phyloP scores from a whole-genome alignment of 2,329 filamentous ascomycete species.

The Cladosporium sphaerospermum region DNA sequence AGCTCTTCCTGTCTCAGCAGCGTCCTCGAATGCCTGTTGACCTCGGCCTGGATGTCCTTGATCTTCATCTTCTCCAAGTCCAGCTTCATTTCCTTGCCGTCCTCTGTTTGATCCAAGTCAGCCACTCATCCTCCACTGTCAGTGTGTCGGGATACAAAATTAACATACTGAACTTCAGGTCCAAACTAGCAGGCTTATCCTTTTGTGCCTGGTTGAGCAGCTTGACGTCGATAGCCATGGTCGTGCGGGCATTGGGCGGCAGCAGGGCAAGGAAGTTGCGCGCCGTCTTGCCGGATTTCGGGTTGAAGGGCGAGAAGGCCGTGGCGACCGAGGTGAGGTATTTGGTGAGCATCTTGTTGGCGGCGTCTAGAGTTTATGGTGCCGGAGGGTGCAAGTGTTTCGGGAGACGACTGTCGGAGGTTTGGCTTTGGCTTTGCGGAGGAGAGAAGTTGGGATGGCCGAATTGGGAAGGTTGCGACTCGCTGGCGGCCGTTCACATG shows the following conservation, averaged over 20 bases:
- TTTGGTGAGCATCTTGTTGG: constrained; percentile 67
- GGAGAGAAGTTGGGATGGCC: neutral
- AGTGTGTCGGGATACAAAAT: neutral
- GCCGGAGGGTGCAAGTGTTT: neutral
- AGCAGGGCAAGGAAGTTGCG: constrained; percentile 82
- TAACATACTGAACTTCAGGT: constrained; percentile 75
- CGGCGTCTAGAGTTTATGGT: neutral
- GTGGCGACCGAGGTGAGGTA: constrained; percentile 81
- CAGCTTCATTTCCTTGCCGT: constrained; percentile 83
- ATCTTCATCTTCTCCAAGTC: constrained; percentile 77
- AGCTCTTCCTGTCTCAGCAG: constrained; percentile 80
- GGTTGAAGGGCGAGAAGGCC: constrained; percentile 87
- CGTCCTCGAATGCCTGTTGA: constrained; percentile 79
- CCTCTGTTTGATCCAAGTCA: constrained; percentile 53
- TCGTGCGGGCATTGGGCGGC: constrained; percentile 67
- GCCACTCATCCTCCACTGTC: neutral
- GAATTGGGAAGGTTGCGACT: constrained; percentile 11
- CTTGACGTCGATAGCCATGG: constrained; percentile 71
- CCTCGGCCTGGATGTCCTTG: constrained; percentile 78
- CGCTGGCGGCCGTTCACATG: constrained; percentile 1
- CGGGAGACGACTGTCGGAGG: constrained; percentile 21
- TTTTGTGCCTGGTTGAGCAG: constrained; percentile 63
- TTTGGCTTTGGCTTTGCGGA: constrained; percentile 14
- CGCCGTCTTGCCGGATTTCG: constrained; percentile 66
- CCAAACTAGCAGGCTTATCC: constrained; percentile 61